These are phyloP conservation scores for Hyaloscypha bicolor DNA, from an alignment of 495 filamentous ascomycete species.

Conservation along the genomic window DNA sequence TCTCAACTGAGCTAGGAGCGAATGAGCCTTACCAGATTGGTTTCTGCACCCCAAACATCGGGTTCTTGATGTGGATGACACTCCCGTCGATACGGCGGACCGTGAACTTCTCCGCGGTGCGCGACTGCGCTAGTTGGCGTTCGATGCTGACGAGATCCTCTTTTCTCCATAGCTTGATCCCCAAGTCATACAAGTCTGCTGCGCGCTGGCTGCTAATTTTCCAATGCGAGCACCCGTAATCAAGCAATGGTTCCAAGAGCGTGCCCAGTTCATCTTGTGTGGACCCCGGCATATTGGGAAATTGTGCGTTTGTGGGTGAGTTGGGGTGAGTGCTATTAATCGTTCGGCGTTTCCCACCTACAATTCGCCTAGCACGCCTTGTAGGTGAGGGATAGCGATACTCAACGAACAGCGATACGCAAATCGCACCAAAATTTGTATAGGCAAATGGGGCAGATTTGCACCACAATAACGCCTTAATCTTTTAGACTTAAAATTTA, in stretches of 20 bases:
- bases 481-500: too few species aligned
- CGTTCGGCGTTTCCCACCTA: too few species aligned
- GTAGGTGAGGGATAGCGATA: too few species aligned
- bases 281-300: constrained; percentile 5
- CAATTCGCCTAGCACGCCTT: too few species aligned
- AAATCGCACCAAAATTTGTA: too few species aligned
- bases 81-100: constrained; percentile 42
- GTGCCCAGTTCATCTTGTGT: neutral
- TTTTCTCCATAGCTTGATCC: constrained; percentile 42
- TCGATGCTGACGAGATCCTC: constrained; percentile 43
- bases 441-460: too few species aligned
- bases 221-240: constrained; percentile 43
- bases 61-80: constrained; percentile 41
- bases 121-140: constrained; percentile 40
- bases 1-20: neutral
- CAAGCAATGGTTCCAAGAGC: constrained; percentile 27
- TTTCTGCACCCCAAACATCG: constrained; percentile 42
- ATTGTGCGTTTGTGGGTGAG: too few species aligned
- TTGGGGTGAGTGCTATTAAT: too few species aligned
- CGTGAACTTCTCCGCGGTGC: constrained; percentile 37
- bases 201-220: constrained; percentile 41
- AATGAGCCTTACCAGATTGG: constrained; percentile 40
- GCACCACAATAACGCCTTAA: too few species aligned
- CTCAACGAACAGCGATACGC: too few species aligned
- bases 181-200: constrained; percentile 42